phyloP scores from a whole-genome alignment of 805 yeast species.

The Monosporozyma unispora region DNA sequence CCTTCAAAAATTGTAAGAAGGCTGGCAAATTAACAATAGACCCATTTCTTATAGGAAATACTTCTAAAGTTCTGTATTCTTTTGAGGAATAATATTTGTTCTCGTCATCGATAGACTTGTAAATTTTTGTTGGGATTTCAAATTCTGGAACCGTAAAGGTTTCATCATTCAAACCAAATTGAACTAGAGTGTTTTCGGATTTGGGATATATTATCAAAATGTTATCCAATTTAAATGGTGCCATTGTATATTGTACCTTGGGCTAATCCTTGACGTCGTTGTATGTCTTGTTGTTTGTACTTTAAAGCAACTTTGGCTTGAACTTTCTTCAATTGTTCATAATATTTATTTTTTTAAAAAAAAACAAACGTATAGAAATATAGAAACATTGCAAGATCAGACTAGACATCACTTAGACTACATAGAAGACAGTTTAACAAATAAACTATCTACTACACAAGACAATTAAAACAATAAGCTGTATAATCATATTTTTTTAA shows the following conservation, averaged over 20 bases:
- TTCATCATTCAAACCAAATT: constrained; percentile 64
- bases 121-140: constrained; percentile 72
- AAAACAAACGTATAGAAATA: background rate
- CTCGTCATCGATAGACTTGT: constrained; percentile 32
- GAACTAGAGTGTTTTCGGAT: constrained; percentile 61
- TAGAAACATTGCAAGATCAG: background rate
- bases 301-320: background rate
- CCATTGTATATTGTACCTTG: constrained; percentile 11
- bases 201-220: constrained; percentile 66
- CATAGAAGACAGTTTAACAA: too few species aligned
- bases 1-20: constrained; percentile 48
- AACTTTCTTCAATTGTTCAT: background rate
- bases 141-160: constrained; percentile 61
- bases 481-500: too few species aligned
- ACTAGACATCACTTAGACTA: background rate
- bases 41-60: constrained; percentile 60
- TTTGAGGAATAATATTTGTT: constrained; percentile 25
- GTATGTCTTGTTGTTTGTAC: background rate
- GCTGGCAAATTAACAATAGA: constrained; percentile 61
- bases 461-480: too few species aligned
- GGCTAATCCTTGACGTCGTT: background rate
- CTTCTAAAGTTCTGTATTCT: constrained; percentile 25
- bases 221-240: constrained; percentile 27
- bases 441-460: background rate
- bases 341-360: background rate